These are phyloP conservation scores for Chaetomium sp. DNA, from an alignment of 2,329 filamentous ascomycete species.

Conservation along the genomic window DNA sequence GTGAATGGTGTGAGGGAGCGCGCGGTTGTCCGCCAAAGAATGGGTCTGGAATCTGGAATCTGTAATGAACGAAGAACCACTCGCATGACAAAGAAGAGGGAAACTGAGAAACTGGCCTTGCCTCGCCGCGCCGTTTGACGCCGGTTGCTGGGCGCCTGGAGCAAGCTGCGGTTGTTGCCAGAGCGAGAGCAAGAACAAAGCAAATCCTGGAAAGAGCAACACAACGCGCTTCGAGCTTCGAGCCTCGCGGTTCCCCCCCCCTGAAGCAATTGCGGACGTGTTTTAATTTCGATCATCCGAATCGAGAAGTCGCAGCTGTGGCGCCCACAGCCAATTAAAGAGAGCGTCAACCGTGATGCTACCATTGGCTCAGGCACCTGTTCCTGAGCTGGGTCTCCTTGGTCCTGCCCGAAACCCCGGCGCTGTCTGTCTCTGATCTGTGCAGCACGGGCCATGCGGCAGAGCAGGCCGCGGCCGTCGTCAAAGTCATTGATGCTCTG, in stretches of 20 bases:
- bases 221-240: neutral
- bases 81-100: slow-evolving; percentile 12
- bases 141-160: slow-evolving; percentile 1
- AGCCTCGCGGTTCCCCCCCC: slow-evolving; percentile 11
- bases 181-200: neutral
- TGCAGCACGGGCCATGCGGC: neutral
- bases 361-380: slow-evolving; percentile 19
- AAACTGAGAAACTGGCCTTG: slow-evolving; percentile 6
- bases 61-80: slow-evolving; percentile 12
- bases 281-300: slow-evolving; percentile 25
- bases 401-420: slow-evolving; percentile 1
- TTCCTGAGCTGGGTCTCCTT: slow-evolving; percentile 15
- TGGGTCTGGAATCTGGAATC: neutral
- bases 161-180: slow-evolving; percentile 1
- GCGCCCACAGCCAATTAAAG: slow-evolving; percentile 17
- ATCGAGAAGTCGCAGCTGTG: slow-evolving; percentile 21
- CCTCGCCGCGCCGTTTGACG: neutral
- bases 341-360: slow-evolving; percentile 10
- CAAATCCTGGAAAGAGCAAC: no score
- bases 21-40: neutral
- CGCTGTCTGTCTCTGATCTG: slow-evolving; percentile 5
- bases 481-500: no score
- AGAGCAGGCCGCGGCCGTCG: no score
- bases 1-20: slow-evolving; percentile 2
- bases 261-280: slow-evolving; percentile 15